These are phyloP conservation scores for Syzygium oleosum DNA, from an alignment of 345 rosid genomes.

Conservation along the genomic window DNA sequence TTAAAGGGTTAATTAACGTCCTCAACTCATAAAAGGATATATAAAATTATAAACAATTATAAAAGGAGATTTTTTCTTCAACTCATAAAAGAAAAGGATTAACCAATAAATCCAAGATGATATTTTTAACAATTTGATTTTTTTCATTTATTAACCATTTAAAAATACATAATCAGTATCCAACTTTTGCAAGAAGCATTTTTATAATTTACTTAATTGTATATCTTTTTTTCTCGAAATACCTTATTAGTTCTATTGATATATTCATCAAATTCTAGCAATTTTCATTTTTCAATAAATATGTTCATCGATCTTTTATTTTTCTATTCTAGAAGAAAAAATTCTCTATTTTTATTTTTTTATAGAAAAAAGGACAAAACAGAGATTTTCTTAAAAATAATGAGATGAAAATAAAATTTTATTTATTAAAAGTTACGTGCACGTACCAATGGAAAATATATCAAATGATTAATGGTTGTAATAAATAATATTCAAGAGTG, in stretches of 20 bases:
- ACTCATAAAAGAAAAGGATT: background rate
- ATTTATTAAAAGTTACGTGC: background rate
- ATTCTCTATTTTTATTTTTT: background rate
- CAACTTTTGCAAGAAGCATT: background rate
- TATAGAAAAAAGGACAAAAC: background rate
- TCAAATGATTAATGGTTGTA: background rate
- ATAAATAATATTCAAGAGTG: background rate
- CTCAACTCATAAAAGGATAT: background rate
- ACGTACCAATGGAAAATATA: background rate
- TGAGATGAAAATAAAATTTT: background rate
- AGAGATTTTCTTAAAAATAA: background rate
- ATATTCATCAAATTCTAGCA: background rate
- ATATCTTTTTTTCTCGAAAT: background rate
- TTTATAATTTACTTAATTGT: background rate
- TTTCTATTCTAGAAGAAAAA: too few relatives aligned
- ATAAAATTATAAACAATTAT: too few relatives aligned
- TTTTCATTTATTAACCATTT: background rate
- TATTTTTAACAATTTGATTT: background rate
- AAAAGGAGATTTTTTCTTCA: background rate
- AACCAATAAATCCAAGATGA: background rate
- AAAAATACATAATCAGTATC: background rate
- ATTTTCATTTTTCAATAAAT: background rate
- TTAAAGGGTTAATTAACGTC: background rate
- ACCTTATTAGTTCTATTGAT: background rate
- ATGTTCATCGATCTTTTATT: background rate